These are phyloP conservation scores for Entomortierella beljakovae DNA, from an alignment of 192 early-diverging fungal genomes.

Conservation along the genomic window DNA sequence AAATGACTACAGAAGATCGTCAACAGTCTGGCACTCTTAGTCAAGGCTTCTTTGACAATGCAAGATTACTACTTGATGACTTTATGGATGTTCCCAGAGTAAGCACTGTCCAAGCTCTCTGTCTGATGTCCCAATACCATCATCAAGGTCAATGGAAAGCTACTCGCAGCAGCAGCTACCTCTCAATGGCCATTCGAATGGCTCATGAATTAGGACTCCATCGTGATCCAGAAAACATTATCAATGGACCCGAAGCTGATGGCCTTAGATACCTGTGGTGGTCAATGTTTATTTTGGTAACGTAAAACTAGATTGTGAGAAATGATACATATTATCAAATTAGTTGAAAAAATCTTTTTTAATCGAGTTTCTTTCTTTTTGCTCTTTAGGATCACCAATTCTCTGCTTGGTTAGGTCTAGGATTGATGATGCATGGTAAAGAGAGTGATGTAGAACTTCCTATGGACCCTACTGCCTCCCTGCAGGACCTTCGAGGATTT, in stretches of 20 bases:
- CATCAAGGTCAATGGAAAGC: constrained; percentile 58
- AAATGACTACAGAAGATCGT: constrained; percentile 28
- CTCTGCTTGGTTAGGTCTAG: constrained; percentile 45
- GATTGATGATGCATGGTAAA: constrained; percentile 51
- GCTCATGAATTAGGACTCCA: constrained; percentile 56
- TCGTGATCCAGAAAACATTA: constrained; percentile 47
- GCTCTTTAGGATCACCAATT: constrained; percentile 51
- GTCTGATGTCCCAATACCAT: constrained; percentile 51
- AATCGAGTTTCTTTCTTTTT: constrained; percentile 1
- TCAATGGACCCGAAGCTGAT: constrained; percentile 35
- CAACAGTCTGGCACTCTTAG: constrained; percentile 21
- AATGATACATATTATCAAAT: too few relatives aligned
- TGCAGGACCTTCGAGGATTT: constrained; percentile 47
- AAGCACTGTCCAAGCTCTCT: constrained; percentile 56
- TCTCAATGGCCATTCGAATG: constrained; percentile 58
- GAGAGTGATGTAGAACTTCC: constrained; percentile 53
- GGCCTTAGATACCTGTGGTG: constrained; percentile 51
- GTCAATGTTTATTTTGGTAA: constrained; percentile 54
- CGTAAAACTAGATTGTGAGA: too few relatives aligned
- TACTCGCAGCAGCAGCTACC: constrained; percentile 51
- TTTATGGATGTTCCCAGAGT: constrained; percentile 58
- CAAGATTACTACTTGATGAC: constrained; percentile 49
- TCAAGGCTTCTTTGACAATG: constrained; percentile 46
- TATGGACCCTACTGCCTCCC: constrained; percentile 22
- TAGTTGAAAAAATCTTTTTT: too few relatives aligned